These are phyloP conservation scores for Thermoascus crustaceus DNA, from an alignment of 2,329 filamentous ascomycete genomes.

Conservation along the genomic window DNA sequence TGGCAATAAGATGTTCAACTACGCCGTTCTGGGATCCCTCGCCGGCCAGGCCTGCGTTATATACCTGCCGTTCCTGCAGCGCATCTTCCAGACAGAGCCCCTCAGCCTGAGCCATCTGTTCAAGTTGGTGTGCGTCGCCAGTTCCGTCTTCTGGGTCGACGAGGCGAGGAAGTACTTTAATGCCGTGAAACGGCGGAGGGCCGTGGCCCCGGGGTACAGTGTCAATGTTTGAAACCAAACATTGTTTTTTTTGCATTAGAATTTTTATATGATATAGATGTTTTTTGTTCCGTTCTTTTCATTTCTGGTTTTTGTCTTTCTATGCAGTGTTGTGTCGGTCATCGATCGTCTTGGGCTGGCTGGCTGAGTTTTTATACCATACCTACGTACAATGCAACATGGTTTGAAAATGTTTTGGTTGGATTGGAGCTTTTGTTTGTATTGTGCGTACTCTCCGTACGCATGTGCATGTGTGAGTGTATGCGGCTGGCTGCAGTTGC, in stretches of 20 bases:
- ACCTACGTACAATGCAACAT: too few species aligned
- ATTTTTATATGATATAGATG: slow-evolving; percentile 2
- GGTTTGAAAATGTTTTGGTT: too few species aligned
- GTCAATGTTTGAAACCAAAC: slow-evolving; percentile 35
- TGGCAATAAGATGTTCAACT: slow-evolving; percentile 91
- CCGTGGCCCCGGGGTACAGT: slow-evolving; percentile 33
- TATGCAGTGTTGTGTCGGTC: neutral
- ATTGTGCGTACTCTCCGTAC: too few species aligned
- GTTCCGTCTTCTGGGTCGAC: slow-evolving; percentile 90
- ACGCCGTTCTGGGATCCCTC: slow-evolving; percentile 78
- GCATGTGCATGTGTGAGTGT: too few species aligned
- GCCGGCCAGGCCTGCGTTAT: slow-evolving; percentile 84
- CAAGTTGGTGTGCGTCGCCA: slow-evolving; percentile 65
- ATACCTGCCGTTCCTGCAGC: slow-evolving; percentile 87
- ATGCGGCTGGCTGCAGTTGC: too few species aligned
- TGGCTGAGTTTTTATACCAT: too few species aligned
- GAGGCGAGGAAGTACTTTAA: slow-evolving; percentile 69
- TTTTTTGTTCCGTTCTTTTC: neutral
- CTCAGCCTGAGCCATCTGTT: slow-evolving; percentile 66
- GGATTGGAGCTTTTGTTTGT: too few species aligned
- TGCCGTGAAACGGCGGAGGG: slow-evolving; percentile 21
- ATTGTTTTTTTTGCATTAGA: neutral
- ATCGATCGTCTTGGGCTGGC: neutral
- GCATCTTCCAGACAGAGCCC: slow-evolving; percentile 92
- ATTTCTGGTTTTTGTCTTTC: neutral